Base-by-base conservation (phyloP, 345 rosid genomes). In the Rhodamnia argentea region DNA sequence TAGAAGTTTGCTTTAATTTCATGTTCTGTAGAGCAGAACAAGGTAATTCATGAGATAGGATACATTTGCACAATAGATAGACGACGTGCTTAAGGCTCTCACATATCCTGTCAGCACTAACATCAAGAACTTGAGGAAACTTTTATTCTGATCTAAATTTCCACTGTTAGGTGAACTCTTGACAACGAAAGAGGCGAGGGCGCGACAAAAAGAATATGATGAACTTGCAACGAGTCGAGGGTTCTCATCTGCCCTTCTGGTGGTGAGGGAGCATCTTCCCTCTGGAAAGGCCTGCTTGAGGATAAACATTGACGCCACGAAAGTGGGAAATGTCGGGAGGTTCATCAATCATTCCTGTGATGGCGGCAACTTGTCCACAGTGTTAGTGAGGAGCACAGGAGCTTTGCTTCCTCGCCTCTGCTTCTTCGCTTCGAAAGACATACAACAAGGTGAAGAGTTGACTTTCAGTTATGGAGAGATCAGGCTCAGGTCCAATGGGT, bases 331-430 rank as follows among this genome's bases (percentile, higher is more conserved):
- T 44, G 88, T 95, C 32, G 96, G 95, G 23, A 91, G 98, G 83
- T 95, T 96, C 90, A 91, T 96, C 27, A 96, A 95, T 92, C 99
- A 95, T 90, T 97, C 99, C 59, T 97, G 99, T 84, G 99, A 95
- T 32, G 97, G 99, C 0, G 98, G 97, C 51, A 95, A 96, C 86
- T 92, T 97, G 57, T 92, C 91, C 5, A 92, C 97, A 0, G 86
- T 88, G 20, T 89, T 96, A 8, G 88, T 94, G 87, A 95, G 99
- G 88, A 92, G 90, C 89, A 56, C 95, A 13, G 98, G 98, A 37
- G 89, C 90, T 13, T 74, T 93, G 82, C 83, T 97, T 51, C 96
- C 98, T 83, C 96, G 91, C 18, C 93, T 96, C 24, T 96, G 98
- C 91, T 93, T 97, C 92, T 93, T 96, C 83, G 95, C 99, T 86